Percentiles rank a stretch among this genome's conserved stretches.
Evolutionary conservation across 176 grass and related monocot species (phyloP).

Genomic region (Juncus effusus): DNA sequence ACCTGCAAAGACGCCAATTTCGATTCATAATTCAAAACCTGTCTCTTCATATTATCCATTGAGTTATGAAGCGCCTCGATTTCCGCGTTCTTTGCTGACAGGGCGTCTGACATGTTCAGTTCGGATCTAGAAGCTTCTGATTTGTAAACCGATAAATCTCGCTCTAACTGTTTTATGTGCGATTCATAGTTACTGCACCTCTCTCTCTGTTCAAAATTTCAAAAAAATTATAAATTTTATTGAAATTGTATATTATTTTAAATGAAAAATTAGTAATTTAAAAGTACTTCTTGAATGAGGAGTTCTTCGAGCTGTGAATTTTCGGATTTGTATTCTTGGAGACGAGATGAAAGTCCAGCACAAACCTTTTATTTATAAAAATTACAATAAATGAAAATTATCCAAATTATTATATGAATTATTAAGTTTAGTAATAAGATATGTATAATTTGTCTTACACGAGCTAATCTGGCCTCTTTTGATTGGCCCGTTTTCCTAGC

Average conservation of each 20-base stretch:
- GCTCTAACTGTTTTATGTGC: conserved; percentile 76
- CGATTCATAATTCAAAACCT: conserved; percentile 60
- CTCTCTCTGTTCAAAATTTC: conserved; percentile 57
- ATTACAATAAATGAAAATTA: not conserved
- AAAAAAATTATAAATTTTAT: conserved; percentile 10
- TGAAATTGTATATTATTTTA: too few species aligned
- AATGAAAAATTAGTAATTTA: not conserved
- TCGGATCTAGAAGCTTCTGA: conserved; percentile 79
- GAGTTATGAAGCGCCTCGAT: conserved; percentile 75
- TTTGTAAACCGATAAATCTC: conserved; percentile 70
- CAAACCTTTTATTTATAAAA: conserved; percentile 66
- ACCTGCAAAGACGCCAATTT: conserved; percentile 75
- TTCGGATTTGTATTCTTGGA: conserved; percentile 99
- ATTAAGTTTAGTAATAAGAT: conserved; percentile 17
- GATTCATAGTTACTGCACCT: conserved; percentile 70
- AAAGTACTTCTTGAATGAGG: conserved; percentile 76
- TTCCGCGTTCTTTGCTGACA: conserved; percentile 87
- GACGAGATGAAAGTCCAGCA: conserved; percentile 88
- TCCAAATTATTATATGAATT: conserved; percentile 8
- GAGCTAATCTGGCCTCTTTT: conserved; percentile 98
- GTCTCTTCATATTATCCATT: conserved; percentile 81
- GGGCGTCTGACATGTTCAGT: conserved; percentile 96
- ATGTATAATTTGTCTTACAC: conserved; percentile 52
- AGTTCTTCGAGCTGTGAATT: conserved; percentile 96
- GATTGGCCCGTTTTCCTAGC: conserved; percentile 92